These are phyloP conservation scores for Tetracentron sinense DNA, from an alignment of 164 flowering plant genomes.

Conservation along the genomic window DNA sequence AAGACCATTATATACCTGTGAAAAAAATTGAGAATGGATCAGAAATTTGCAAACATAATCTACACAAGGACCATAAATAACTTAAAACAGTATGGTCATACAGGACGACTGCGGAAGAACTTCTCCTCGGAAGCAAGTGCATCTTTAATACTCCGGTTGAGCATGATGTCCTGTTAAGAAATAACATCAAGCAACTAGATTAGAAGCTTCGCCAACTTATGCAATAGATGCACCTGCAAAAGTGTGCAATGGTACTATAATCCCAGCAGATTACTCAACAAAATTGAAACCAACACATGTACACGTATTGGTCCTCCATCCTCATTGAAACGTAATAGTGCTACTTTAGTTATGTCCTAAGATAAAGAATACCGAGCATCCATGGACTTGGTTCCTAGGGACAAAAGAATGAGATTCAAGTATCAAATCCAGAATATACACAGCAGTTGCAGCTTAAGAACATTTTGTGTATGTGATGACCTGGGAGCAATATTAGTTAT, in stretches of 20 bases:
- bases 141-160: slow-evolving; percentile 79
- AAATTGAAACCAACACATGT: too few species aligned
- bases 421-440: too few species aligned
- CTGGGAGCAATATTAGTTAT: too few species aligned
- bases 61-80: not conserved
- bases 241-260: not conserved
- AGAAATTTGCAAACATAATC: not conserved
- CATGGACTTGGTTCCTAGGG: too few species aligned
- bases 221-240: not conserved
- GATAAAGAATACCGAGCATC: too few species aligned
- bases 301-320: too few species aligned
- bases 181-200: slow-evolving; percentile 7
- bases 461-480: too few species aligned
- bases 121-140: slow-evolving; percentile 87
- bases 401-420: too few species aligned
- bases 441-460: too few species aligned
- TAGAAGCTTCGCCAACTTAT: slow-evolving; percentile 1
- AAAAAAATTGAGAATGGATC: slow-evolving; percentile 10
- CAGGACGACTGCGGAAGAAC: slow-evolving; percentile 79
- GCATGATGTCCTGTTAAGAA: slow-evolving; percentile 62
- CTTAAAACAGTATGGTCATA: slow-evolving; percentile 29
- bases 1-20: slow-evolving; percentile 81
- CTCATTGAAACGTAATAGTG: too few species aligned
- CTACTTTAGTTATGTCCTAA: too few species aligned
- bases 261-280: too few species aligned